Evolutionary conservation across 495 filamentous ascomycete genomes (phyloP).

Genomic region (Oleoguttula mirabilis): DNA sequence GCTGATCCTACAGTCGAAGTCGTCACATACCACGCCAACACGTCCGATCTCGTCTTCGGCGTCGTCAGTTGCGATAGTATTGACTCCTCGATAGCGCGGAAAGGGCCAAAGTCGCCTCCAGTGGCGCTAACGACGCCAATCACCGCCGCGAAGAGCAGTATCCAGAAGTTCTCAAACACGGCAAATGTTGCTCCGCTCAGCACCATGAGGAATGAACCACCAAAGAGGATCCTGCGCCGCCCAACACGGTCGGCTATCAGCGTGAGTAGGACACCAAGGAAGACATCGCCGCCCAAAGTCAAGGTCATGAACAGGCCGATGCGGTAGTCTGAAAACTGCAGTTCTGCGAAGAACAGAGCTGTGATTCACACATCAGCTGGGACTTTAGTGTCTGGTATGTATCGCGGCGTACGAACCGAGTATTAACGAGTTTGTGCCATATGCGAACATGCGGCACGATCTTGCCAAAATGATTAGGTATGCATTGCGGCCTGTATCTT

Average conservation of each 20-base stretch:
- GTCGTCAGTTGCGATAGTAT: constrained; percentile 62
- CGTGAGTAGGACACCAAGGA: constrained; percentile 64
- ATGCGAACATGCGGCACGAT: constrained; percentile 68
- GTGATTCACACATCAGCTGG: not conserved
- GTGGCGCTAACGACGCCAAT: constrained; percentile 72
- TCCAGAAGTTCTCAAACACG: constrained; percentile 56
- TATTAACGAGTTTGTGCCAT: constrained; percentile 63
- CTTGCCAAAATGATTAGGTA: constrained; percentile 45
- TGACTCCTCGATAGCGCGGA: constrained; percentile 30
- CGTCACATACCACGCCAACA: constrained; percentile 75
- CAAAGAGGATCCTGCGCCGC: constrained; percentile 51
- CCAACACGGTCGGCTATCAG: constrained; percentile 64
- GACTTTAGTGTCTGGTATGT: not conserved
- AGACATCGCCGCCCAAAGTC: constrained; percentile 67
- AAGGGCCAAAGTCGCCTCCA: constrained; percentile 31
- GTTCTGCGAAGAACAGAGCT: constrained; percentile 53
- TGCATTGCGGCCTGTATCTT: constrained; percentile 19
- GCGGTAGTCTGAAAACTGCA: constrained; percentile 54
- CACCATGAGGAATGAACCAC: constrained; percentile 59
- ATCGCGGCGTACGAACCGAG: constrained; percentile 27
- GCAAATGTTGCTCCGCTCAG: constrained; percentile 58
- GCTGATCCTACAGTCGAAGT: constrained; percentile 53
- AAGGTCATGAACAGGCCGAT: constrained; percentile 84
- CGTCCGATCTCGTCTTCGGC: constrained; percentile 49
- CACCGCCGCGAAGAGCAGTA: constrained; percentile 59